phyloP scores from a whole-genome alignment of 2,329 filamentous ascomycete species.

The Pestalotiopsis sp. region DNA sequence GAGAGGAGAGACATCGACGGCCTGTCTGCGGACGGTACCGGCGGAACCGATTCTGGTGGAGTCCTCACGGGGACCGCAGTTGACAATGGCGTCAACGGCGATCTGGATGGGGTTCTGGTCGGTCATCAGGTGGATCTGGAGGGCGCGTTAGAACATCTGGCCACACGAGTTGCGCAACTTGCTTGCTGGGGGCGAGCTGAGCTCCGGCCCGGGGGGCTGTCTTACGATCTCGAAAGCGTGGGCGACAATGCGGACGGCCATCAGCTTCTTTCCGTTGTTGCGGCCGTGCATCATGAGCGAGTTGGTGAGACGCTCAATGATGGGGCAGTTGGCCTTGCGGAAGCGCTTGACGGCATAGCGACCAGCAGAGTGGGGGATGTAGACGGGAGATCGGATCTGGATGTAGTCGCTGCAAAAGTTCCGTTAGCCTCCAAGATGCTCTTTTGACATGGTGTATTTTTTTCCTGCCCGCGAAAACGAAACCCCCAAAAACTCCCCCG shows the following conservation, averaged over 20 bases:
- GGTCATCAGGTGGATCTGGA: conserved; percentile 99
- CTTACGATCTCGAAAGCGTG: conserved; percentile 99
- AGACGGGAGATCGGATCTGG: conserved; percentile 98
- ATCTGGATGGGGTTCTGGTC: conserved; percentile 99
- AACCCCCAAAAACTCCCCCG: neutral
- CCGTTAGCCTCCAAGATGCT: conserved; percentile 29
- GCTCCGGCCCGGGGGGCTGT: conserved; percentile 30
- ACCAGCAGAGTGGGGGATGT: conserved; percentile 97
- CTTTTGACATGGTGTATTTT: neutral
- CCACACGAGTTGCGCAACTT: neutral
- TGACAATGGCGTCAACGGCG: conserved; percentile 99
- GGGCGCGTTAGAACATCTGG: conserved; percentile 7
- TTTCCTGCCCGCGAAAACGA: neutral
- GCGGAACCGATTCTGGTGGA: conserved; percentile 99
- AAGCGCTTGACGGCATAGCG: conserved; percentile 99
- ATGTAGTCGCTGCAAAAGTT: conserved; percentile 84
- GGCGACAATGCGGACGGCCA: conserved; percentile 98
- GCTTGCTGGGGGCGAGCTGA: neutral
- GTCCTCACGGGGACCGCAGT: conserved; percentile 99
- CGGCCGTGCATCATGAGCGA: conserved; percentile 99
- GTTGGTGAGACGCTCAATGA: conserved; percentile 99
- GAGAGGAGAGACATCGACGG: conserved; percentile 99
- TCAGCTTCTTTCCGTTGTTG: conserved; percentile 99
- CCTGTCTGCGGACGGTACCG: conserved; percentile 99
- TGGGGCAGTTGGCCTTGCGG: conserved; percentile 99